phyloP scores from a whole-genome alignment of 805 yeast species.

The Candida verbasci region DNA sequence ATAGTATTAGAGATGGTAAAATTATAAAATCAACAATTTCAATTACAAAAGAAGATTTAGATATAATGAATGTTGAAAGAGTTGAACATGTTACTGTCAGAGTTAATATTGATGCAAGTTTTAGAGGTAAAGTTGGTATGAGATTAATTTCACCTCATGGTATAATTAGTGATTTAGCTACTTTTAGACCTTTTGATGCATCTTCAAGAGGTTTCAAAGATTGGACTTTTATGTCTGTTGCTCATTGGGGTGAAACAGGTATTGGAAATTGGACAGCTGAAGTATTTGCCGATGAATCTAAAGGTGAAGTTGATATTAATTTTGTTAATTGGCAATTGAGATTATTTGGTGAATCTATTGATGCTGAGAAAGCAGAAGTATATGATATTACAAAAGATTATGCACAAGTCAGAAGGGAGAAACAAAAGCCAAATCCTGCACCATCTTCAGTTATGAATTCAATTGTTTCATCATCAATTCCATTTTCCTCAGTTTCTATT shows the following conservation, averaged over 20 bases:
- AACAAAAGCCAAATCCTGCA: constrained; percentile 2
- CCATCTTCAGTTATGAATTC: constrained; percentile 1
- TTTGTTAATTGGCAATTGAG: constrained; percentile 72
- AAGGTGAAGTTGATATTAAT: constrained; percentile 26
- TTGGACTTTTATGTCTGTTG: constrained; percentile 97
- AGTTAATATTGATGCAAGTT: constrained; percentile 59
- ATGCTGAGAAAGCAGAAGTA: constrained; percentile 55
- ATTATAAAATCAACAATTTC: constrained; percentile 26
- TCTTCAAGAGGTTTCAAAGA: constrained; percentile 56
- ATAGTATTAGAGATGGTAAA: constrained; percentile 14
- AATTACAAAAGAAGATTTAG: constrained; percentile 47
- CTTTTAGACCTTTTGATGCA: constrained; percentile 56
- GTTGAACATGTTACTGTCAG: constrained; percentile 85
- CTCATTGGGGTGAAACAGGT: constrained; percentile 91
- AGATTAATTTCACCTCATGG: constrained; percentile 74
- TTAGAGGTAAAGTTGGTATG: constrained; percentile 68
- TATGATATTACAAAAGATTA: constrained; percentile 51
- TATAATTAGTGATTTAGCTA: constrained; percentile 67
- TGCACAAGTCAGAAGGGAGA: constrained; percentile 30
- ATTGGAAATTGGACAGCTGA: constrained; percentile 78
- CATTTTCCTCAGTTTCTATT: constrained; percentile 1
- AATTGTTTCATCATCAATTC: constrained; percentile 6
- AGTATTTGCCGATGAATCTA: constrained; percentile 43
- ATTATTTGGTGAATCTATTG: constrained; percentile 76
- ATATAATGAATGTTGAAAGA: constrained; percentile 56